Evolutionary conservation across 2,329 filamentous ascomycete genomes (phyloP), one percentile per base, ranked within the genome.

Genomic region (Periconia sp.): DNA sequence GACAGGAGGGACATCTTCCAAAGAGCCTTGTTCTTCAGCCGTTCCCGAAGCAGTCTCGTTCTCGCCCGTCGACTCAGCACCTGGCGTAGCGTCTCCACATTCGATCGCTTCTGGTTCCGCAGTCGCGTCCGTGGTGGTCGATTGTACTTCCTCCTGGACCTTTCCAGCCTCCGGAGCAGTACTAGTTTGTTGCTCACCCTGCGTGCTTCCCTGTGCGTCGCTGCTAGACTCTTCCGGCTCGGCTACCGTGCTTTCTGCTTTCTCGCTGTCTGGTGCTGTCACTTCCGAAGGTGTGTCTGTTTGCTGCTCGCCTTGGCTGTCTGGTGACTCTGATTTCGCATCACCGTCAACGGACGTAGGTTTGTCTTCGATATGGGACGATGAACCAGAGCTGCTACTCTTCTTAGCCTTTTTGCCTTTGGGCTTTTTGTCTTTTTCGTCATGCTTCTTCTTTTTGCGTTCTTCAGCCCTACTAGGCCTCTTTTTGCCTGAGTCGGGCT

Each of bases 391-490:
- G n/a, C n/a, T n/a, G n/a, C n/a, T n/a, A 4, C 43, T 43, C 23
- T 50, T 57, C 31, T 54, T 55, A 10, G 33, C 26, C 30, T 56
- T 59, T 35, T 56, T 59, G 11, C 42, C 36, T 40, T 59, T 63
- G 1, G 46, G 37, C 36, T 58, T 47, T 36, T 53, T 57, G 24
- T 59, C 48, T 33, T 60, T 52, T 11, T 52, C 50, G 30, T 61
- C 42, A 36, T 52, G 34, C 30, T 57, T 66, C 50, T 56, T 63
- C 44, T 54, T 59, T 23, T 58, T 60, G 15, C 56, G 50, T 22
- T 64, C 62, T 1, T 62, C 61, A 3, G 49, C 33, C 38, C 61
- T 66, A 42, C 47, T 59, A 15, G 38, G 40, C 40, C 59, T 68
- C 35, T 57, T 59, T 41, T 61, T 56, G 6, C 35, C 34, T 5